phyloP scores from a whole-genome alignment of 2,329 filamentous ascomycete genomes.

The Aureobasidium sp. region DNA sequence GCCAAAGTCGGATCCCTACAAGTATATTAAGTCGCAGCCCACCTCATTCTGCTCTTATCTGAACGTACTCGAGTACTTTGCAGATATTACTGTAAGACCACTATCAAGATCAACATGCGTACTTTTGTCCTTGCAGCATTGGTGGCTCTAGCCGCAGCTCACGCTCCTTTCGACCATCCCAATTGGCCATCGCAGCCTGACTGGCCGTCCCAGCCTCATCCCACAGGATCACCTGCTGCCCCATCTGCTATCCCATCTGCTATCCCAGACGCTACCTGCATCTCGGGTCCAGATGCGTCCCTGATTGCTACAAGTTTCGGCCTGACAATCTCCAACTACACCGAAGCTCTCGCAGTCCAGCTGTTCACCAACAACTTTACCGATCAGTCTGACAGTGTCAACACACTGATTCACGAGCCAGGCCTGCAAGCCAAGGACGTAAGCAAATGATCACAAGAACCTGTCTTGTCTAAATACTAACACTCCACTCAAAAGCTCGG shows the following conservation, averaged over 20 bases:
- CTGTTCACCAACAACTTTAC: constrained; percentile 24
- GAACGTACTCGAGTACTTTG: background rate
- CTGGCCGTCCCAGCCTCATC: background rate
- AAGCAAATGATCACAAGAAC: background rate
- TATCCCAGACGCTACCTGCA: constrained; percentile 17
- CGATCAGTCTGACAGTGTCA: constrained; percentile 30
- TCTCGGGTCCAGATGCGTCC: constrained; percentile 22
- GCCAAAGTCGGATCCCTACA: background rate
- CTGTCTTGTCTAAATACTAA: background rate
- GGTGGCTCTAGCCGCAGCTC: background rate
- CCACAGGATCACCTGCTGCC: background rate
- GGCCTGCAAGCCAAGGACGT: background rate
- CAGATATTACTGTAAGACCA: background rate
- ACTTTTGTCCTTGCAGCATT: background rate
- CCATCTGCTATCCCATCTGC: background rate
- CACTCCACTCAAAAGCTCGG: background rate
- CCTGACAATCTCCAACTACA: constrained; percentile 26
- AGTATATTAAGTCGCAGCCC: background rate
- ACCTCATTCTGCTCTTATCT: background rate
- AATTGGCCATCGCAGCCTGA: background rate
- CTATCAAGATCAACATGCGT: background rate
- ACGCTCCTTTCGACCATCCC: background rate
- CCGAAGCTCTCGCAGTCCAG: constrained; percentile 21
- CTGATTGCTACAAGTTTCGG: constrained; percentile 25
- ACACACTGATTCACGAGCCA: constrained; percentile 24